These are phyloP conservation scores for Phaeosphaeria sp. DNA, from an alignment of 2,329 filamentous ascomycete species.

Conservation along the genomic window DNA sequence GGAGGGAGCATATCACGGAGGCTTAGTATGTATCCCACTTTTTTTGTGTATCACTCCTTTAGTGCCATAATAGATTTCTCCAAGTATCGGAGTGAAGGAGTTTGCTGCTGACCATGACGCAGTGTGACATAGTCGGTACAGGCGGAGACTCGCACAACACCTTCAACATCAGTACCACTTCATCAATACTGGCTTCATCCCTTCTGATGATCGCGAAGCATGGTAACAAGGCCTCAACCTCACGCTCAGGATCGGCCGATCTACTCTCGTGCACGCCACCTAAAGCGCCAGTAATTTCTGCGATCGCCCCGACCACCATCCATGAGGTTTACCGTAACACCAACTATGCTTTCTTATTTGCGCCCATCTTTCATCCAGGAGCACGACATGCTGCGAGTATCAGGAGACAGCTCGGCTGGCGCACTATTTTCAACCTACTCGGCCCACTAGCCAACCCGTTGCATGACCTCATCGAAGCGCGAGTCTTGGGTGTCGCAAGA, in stretches of 20 bases:
- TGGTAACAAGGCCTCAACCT: conserved; percentile 93
- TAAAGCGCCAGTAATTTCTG: conserved; percentile 73
- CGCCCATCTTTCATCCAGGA: conserved; percentile 93
- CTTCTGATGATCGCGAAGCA: conserved; percentile 90
- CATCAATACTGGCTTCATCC: conserved; percentile 88
- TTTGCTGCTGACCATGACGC: conserved; percentile 8
- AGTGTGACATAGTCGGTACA: conserved; percentile 95
- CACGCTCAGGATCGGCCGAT: conserved; percentile 93
- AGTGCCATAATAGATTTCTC: neutral
- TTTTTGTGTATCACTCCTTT: neutral
- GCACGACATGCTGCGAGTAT: conserved; percentile 89
- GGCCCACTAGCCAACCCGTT: conserved; percentile 92
- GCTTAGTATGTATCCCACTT: conserved; percentile 68
- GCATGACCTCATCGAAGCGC: conserved; percentile 78
- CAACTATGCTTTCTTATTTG: conserved; percentile 96
- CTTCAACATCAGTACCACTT: conserved; percentile 96
- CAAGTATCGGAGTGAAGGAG: neutral
- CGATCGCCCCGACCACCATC: conserved; percentile 75
- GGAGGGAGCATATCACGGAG: conserved; percentile 80
- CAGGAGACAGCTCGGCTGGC: conserved; percentile 86
- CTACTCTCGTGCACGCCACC: conserved; percentile 79
- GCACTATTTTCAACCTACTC: conserved; percentile 97
- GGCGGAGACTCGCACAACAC: conserved; percentile 96
- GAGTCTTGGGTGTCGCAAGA: conserved; percentile 91
- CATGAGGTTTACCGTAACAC: conserved; percentile 74